phyloP scores from a whole-genome alignment of 2,329 filamentous ascomycete genomes.

The Botryotinia globosa region DNA sequence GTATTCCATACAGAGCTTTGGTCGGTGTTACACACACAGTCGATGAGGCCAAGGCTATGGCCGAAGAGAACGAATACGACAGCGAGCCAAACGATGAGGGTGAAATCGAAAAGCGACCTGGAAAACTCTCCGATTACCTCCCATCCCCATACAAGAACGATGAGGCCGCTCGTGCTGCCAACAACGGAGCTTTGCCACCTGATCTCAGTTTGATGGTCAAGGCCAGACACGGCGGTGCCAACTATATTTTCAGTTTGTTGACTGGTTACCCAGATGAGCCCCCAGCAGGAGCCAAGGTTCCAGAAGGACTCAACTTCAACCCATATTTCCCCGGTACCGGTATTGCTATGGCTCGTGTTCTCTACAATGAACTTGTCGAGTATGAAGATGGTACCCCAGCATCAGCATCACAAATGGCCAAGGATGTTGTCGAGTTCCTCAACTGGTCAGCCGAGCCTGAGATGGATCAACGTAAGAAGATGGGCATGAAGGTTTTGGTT shows the following conservation, averaged over 20 bases:
- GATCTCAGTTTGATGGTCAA: slow-evolving; percentile 98
- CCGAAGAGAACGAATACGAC: slow-evolving; percentile 98
- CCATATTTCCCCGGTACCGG: slow-evolving; percentile 99
- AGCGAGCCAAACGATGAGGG: slow-evolving; percentile 97
- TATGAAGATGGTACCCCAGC: slow-evolving; percentile 96
- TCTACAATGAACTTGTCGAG: slow-evolving; percentile 96
- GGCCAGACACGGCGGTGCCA: slow-evolving; percentile 92
- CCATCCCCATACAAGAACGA: slow-evolving; percentile 97
- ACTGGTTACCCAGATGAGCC: slow-evolving; percentile 97
- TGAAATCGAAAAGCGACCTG: slow-evolving; percentile 96
- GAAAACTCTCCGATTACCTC: slow-evolving; percentile 98
- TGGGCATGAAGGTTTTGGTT: slow-evolving; percentile 94
- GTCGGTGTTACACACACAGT: slow-evolving; percentile 92
- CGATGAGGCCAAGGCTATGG: slow-evolving; percentile 95
- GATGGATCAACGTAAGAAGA: slow-evolving; percentile 99
- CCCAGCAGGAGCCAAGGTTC: slow-evolving; percentile 82
- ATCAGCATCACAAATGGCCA: slow-evolving; percentile 97
- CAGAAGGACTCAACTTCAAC: slow-evolving; percentile 97
- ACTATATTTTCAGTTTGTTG: slow-evolving; percentile 97
- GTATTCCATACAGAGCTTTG: slow-evolving; percentile 88
- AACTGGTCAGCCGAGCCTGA: slow-evolving; percentile 99
- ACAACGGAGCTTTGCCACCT: slow-evolving; percentile 95
- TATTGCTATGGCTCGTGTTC: slow-evolving; percentile 97
- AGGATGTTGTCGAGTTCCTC: slow-evolving; percentile 97
- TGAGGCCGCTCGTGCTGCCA: slow-evolving; percentile 94